Base-by-base conservation (phyloP, 192 early-diverging fungal genomes). In the Coemansia erecta region DNA sequence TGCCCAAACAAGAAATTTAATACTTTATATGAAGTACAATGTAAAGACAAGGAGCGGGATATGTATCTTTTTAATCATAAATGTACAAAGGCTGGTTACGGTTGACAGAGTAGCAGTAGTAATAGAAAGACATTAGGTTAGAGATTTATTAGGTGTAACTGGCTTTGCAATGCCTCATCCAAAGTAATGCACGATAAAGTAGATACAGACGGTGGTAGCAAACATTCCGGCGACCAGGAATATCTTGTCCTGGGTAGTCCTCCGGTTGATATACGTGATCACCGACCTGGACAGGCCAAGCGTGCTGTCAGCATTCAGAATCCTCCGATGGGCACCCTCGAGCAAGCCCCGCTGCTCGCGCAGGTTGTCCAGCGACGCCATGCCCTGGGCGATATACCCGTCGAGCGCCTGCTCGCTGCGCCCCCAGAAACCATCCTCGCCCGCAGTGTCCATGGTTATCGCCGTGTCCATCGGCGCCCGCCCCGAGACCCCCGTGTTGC, bases 231-330 rank as follows among this genome's bases (percentile, higher is more conserved):
- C 70, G 9, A 33, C 63, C 51, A 80, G 17, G 39, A 80, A 57
- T 17, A 80, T 60, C 64, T 80, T 80, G 53, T 80, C 77, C 64
- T 80, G 77, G 1, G 77, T 65, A 10, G 77, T 80, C 14, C 77
- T 40, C 13, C 77, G 58, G 24, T 80, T 73, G 31, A 80, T 80
- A 26, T 73, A 61, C 28, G 51, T 70, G 35, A 80, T 80, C 8
- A 80, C 77, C 13, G 66, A 57, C 4, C 54, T 64, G 19, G 77
- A 80, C 31, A 80, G 45, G 14, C 77, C 77, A 45, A 80, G 58
- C 8, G 71, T 80, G 15, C 49, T 62, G 15, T 63, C 71, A 15
- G 67, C 77, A 45, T 70, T 80, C 46, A 73, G 24, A 14, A 80
- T 61, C 44, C 68, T 63, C 22, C 40, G 61, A n/a, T 66, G 71